Conservation (phyloP, 2,329 filamentous ascomycete genomes). For the Fusarium brachygibbosum region DNA sequence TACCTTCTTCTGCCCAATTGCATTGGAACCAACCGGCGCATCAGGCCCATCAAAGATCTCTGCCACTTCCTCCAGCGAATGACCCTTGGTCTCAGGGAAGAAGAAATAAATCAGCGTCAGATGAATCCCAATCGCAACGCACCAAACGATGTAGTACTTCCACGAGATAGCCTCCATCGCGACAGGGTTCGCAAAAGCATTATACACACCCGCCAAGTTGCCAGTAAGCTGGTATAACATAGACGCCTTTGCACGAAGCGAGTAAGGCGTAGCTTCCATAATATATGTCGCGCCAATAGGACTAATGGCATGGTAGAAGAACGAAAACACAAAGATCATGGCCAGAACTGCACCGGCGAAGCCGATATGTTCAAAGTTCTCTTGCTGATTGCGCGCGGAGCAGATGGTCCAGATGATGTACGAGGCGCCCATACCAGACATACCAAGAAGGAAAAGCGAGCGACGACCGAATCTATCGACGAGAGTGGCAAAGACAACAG, state of each 20-base stretch:
- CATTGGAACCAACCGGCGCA: slow-evolving; percentile 35
- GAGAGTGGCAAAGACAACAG: slow-evolving; percentile 53
- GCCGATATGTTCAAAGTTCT: slow-evolving; percentile 41
- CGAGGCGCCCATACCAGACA: slow-evolving; percentile 53
- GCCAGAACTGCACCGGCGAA: slow-evolving; percentile 62
- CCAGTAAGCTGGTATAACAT: slow-evolving; percentile 50
- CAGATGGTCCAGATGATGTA: slow-evolving; percentile 59
- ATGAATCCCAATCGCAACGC: slow-evolving; percentile 49
- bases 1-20: slow-evolving; percentile 37
- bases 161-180: slow-evolving; percentile 57
- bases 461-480: slow-evolving; percentile 59
- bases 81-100: slow-evolving; percentile 45
- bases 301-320: slow-evolving; percentile 53
- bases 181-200: slow-evolving; percentile 60
- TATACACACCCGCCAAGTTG: slow-evolving; percentile 52
- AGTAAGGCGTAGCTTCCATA: slow-evolving; percentile 59
- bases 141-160: slow-evolving; percentile 62
- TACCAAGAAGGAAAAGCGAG: slow-evolving; percentile 55
- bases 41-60: slow-evolving; percentile 46
- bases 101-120: slow-evolving; percentile 49
- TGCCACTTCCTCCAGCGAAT: slow-evolving; percentile 43
- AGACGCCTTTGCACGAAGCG: slow-evolving; percentile 49
- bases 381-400: slow-evolving; percentile 54
- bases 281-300: slow-evolving; percentile 60
- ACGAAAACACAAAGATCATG: slow-evolving; percentile 47